Base-by-base conservation (phyloP, 78 protist genomes). In the Capsaspora owczarzaki region DNA sequence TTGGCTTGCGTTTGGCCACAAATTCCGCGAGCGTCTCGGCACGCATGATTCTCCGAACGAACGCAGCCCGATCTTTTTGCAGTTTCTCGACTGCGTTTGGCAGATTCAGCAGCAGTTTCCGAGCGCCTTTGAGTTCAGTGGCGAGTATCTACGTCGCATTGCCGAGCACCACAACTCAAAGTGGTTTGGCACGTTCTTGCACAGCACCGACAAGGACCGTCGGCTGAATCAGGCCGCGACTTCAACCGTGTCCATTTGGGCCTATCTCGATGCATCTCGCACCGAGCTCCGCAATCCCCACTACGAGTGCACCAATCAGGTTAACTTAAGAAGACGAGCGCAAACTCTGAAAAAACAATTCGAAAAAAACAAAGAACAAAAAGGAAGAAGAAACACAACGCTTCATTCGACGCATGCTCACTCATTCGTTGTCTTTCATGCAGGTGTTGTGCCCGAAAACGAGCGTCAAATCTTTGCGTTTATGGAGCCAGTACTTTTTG, bases 1-100 rank as follows among this genome's bases (percentile, higher is more conserved):
- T 79, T 96, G 97, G 97, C 76, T 89, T 12, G 43, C 93, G 23
- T 86, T 86, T 80, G 98, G 98, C 6, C 96, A 96, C 82, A 71
- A 83, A 69, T 93, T 95, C 49, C 69, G 35, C 27, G 78, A 80
- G 23, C 86, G 97, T 37, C 40, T 69, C 56, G 79, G 20, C 22
- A 1, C 14, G 33, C 37, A 25, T 53, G 49, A 78, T 6, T 5
- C 14, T n/a, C 61, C 49, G 31, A 23, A 63, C 19, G 79, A 94
- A 47, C 49, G 82, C 33, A 66, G 94, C 27, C 99, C 99, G 29
- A 85, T 94, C 27, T 96, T 96, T 83, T 79, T 90, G 19, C 98
- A 95, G 84, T 95, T 89, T 42, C 68, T 96, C 25, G 99, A 96
- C 71, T 90, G 94, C 68, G 90, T 89, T 12, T 85, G 70, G 71